phyloP scores from a whole-genome alignment of 495 filamentous ascomycete genomes.

The Xylaria grammica region DNA sequence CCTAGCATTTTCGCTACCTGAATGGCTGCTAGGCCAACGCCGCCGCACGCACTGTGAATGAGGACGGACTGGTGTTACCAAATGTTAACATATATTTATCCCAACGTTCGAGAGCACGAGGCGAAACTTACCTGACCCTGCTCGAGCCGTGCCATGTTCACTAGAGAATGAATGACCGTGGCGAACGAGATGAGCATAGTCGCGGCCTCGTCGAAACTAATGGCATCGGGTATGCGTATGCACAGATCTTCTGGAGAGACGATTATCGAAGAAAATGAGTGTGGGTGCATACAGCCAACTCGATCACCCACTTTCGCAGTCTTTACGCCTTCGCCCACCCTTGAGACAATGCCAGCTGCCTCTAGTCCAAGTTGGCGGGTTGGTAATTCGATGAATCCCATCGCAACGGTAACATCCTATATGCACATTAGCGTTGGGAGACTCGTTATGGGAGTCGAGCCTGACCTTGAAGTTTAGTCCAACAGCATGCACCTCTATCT shows the following conservation, averaged over 20 bases:
- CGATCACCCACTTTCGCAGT: constrained; percentile 2
- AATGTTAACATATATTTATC: too few species aligned
- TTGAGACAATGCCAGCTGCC: background rate
- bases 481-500: constrained; percentile 1
- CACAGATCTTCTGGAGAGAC: constrained; percentile 16
- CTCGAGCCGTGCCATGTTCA: background rate
- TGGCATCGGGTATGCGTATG: constrained; percentile 32
- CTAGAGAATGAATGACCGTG: constrained; percentile 35
- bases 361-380: too few species aligned
- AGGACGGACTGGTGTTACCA: constrained; percentile 48
- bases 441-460: background rate
- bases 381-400: constrained; percentile 15
- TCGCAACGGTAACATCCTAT: constrained; percentile 19
- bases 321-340: background rate
- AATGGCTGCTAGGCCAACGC: constrained; percentile 65
- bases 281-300: background rate
- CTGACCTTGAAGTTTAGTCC: constrained; percentile 22
- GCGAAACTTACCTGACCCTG: constrained; percentile 6
- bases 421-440: background rate
- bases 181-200: constrained; percentile 34
- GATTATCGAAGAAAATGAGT: background rate
- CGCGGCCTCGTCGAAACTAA: constrained; percentile 40
- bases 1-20: constrained; percentile 54
- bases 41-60: constrained; percentile 62
- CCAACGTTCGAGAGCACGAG: too few species aligned